These are phyloP conservation scores for Dendrostoma leiphaemia DNA, from an alignment of 2,329 filamentous ascomycete species.

Conservation along the genomic window DNA sequence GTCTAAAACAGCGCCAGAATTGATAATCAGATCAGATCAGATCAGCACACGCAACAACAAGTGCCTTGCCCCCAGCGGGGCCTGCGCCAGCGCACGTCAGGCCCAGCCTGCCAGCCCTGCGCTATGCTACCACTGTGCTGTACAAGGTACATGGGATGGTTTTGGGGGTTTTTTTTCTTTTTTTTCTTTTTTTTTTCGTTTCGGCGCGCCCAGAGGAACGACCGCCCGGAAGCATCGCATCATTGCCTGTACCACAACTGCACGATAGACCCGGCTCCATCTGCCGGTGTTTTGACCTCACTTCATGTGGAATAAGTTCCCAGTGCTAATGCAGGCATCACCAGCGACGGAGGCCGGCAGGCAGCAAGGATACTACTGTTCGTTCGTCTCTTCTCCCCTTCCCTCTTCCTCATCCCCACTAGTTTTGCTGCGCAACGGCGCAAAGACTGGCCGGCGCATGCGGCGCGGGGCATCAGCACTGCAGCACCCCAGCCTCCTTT, in stretches of 20 bases:
- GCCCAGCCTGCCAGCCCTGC: too few species aligned
- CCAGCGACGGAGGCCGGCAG: background rate
- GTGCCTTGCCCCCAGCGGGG: too few species aligned
- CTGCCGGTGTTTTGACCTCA: background rate
- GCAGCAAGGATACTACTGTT: background rate
- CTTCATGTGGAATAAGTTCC: background rate
- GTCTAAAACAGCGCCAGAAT: background rate
- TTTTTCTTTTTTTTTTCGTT: too few species aligned
- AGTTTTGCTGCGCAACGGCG: slow-evolving; percentile 1
- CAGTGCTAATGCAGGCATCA: background rate
- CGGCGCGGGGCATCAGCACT: background rate
- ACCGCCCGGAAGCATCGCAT: too few species aligned
- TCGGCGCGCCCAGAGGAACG: too few species aligned
- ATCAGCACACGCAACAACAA: background rate
- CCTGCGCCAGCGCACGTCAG: too few species aligned
- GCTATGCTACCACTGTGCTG: too few species aligned
- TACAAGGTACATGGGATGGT: too few species aligned
- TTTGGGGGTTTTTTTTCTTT: too few species aligned
- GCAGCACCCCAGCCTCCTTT: slow-evolving; percentile 5
- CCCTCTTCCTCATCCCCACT: too few species aligned
- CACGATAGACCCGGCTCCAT: background rate
- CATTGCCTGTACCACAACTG: too few species aligned
- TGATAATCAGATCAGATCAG: too few species aligned
- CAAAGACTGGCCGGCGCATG: background rate
- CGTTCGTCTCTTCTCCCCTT: background rate